Evolutionary conservation across 1,284 basidiomycete genomes (phyloP).

Genomic region (Irpex sp.): DNA sequence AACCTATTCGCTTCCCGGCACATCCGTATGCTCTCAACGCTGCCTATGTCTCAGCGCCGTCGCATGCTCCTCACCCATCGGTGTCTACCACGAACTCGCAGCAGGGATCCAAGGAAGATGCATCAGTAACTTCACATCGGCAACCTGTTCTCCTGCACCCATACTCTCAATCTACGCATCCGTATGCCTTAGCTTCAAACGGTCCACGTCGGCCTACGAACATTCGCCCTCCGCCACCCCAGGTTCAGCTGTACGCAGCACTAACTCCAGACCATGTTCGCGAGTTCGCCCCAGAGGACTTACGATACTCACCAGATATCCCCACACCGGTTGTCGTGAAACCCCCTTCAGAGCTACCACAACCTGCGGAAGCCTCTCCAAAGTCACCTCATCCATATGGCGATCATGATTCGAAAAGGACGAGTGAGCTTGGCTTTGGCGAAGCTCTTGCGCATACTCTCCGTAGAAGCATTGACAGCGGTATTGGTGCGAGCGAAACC

Average conservation of each 20-base stretch:
- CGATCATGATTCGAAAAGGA: slow-evolving; percentile 19
- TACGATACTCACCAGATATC: slow-evolving; percentile 50
- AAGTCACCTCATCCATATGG: slow-evolving; percentile 23
- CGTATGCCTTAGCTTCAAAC: slow-evolving; percentile 26
- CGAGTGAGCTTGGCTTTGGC: slow-evolving; percentile 29
- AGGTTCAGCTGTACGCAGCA: slow-evolving; percentile 52
- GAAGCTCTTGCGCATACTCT: slow-evolving; percentile 29
- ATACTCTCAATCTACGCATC: slow-evolving; percentile 34
- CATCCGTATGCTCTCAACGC: slow-evolving; percentile 59
- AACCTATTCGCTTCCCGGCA: slow-evolving; percentile 38
- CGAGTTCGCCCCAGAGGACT: slow-evolving; percentile 47
- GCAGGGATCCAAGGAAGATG: slow-evolving; percentile 10
- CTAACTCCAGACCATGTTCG: slow-evolving; percentile 44
- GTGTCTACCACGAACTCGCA: not conserved
- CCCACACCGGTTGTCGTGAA: slow-evolving; percentile 16
- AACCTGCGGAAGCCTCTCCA: slow-evolving; percentile 1
- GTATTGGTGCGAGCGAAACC: slow-evolving; percentile 42
- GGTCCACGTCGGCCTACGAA: slow-evolving; percentile 11
- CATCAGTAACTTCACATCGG: slow-evolving; percentile 41
- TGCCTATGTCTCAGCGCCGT: slow-evolving; percentile 24
- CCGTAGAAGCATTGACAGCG: slow-evolving; percentile 41
- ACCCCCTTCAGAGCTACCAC: not conserved
- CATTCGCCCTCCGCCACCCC: slow-evolving; percentile 31
- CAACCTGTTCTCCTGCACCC: slow-evolving; percentile 35
- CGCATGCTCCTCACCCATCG: not conserved